These are phyloP conservation scores for Didymella pomorum DNA, from an alignment of 2,329 filamentous ascomycete genomes.

Conservation along the genomic window DNA sequence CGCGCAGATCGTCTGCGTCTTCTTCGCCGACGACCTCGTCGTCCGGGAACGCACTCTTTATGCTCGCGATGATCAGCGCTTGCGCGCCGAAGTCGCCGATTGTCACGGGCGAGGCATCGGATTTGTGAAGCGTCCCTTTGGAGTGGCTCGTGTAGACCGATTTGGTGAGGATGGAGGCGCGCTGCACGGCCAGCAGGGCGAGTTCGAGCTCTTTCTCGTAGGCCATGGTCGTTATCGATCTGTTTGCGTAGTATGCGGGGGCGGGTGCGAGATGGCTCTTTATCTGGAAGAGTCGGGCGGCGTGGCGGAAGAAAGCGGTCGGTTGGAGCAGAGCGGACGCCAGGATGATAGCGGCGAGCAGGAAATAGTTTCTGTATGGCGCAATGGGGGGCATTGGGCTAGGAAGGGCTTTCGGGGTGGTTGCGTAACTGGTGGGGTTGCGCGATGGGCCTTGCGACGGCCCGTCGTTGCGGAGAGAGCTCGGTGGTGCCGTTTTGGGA, in stretches of 20 bases:
- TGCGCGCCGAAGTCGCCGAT: conserved; percentile 98
- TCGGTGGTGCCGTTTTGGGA: not conserved
- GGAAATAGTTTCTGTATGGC: conserved; percentile 43
- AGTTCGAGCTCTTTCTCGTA: conserved; percentile 83
- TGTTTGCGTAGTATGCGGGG: conserved; percentile 22
- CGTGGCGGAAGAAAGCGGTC: conserved; percentile 40
- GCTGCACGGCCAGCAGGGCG: conserved; percentile 87
- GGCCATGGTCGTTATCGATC: conserved; percentile 46
- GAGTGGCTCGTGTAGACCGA: conserved; percentile 85
- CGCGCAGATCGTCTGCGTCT: conserved; percentile 81
- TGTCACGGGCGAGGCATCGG: conserved; percentile 95
- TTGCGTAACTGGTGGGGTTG: conserved; percentile 22
- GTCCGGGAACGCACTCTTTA: conserved; percentile 86
- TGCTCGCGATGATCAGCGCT: conserved; percentile 90
- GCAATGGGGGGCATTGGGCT: conserved; percentile 33
- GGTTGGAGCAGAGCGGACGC: conserved; percentile 41
- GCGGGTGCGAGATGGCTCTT: conserved; percentile 41
- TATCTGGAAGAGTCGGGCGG: conserved; percentile 40
- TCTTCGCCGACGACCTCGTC: conserved; percentile 96
- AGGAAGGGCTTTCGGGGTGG: conserved; percentile 4
- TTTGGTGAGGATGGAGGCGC: conserved; percentile 78
- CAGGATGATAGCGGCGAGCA: conserved; percentile 45
- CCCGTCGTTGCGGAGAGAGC: not conserved
- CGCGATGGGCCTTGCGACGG: not conserved
- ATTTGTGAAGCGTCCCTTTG: conserved; percentile 93